phyloP scores from a whole-genome alignment of 2,329 filamentous ascomycete genomes.

The Fusarium metavorans region DNA sequence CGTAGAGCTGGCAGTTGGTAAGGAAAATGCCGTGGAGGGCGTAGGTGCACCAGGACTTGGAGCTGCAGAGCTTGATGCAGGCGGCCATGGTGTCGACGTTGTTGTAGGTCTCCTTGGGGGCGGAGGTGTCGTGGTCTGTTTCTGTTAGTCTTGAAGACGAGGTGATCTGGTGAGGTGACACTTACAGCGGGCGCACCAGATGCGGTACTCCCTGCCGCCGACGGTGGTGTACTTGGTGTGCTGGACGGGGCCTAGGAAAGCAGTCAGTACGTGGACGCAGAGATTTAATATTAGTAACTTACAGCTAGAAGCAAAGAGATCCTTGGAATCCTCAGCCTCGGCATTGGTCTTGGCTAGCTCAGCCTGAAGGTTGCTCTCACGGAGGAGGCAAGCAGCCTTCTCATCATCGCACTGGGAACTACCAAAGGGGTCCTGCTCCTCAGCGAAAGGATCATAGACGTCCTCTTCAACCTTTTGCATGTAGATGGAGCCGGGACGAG shows the following conservation, averaged over 20 bases:
- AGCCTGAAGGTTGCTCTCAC: not conserved
- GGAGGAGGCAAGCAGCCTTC: not conserved
- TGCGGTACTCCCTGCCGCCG: not conserved
- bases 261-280: not conserved
- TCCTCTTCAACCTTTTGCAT: not conserved
- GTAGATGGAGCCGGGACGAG: not conserved
- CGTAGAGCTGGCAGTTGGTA: not conserved
- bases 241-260: not conserved
- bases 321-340: not conserved
- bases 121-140: not conserved
- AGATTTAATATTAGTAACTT: not conserved
- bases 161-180: not conserved
- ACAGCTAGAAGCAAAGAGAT: not conserved
- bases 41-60: not conserved
- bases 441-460: not conserved
- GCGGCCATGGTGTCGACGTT: not conserved
- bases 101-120: not conserved
- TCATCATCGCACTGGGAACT: not conserved
- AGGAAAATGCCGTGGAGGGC: not conserved
- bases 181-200: conserved; percentile 2
- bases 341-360: not conserved
- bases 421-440: not conserved
- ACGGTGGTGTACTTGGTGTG: not conserved
- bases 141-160: not conserved
- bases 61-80: not conserved